These are phyloP conservation scores for Monosporascus cannonballus DNA, from an alignment of 2,329 filamentous ascomycete species.

Conservation along the genomic window DNA sequence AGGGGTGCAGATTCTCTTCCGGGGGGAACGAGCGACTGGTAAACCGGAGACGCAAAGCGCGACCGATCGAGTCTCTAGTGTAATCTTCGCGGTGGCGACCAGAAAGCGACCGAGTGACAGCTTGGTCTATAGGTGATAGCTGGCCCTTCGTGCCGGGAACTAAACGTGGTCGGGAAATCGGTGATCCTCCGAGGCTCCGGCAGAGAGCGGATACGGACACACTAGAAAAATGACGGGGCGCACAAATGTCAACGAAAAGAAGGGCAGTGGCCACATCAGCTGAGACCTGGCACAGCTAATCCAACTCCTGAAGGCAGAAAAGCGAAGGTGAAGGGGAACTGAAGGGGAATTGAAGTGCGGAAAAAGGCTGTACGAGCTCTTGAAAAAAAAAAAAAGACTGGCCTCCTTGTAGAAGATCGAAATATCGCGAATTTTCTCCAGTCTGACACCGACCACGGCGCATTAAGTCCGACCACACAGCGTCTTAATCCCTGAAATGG, in stretches of 20 bases:
- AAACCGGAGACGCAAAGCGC: neutral
- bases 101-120: neutral
- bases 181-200: neutral
- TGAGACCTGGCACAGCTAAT: neutral
- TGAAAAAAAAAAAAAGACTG: too few relatives aligned
- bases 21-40: neutral
- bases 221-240: neutral
- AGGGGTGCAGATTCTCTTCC: neutral
- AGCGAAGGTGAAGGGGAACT: neutral
- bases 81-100: neutral
- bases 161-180: neutral
- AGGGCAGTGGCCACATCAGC: neutral
- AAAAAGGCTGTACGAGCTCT: too few relatives aligned
- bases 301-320: neutral
- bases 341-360: neutral
- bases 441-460: neutral
- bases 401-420: neutral
- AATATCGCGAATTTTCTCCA: slow-evolving; percentile 1
- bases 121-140: neutral
- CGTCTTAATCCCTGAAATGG: neutral
- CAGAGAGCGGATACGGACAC: neutral
- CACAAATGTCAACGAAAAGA: neutral
- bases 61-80: neutral
- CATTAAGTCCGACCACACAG: neutral
- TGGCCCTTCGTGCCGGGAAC: neutral